Evolutionary conservation across 495 filamentous ascomycete species (phyloP).

Genomic region (Pseudoneurospora amorphoporcata): DNA sequence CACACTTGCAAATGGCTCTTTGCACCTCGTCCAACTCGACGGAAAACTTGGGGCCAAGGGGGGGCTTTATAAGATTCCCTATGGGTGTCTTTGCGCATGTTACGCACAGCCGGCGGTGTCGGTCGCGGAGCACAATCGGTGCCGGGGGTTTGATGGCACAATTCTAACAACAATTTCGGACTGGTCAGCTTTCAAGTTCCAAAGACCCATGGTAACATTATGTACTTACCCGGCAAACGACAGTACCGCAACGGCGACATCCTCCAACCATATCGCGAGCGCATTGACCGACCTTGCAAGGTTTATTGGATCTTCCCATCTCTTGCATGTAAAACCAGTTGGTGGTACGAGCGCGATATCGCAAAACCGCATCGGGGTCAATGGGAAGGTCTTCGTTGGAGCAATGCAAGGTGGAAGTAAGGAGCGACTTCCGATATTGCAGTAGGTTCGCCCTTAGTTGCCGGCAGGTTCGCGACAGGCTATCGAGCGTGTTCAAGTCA

Average conservation of each 20-base stretch:
- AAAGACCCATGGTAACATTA: background rate
- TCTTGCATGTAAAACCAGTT: conserved; percentile 44
- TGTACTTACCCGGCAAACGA: conserved; percentile 64
- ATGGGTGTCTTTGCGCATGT: conserved; percentile 61
- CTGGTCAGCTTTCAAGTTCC: background rate
- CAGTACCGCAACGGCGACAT: conserved; percentile 64
- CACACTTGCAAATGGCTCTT: conserved; percentile 59
- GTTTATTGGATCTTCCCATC: conserved; percentile 20
- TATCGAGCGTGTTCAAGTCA: conserved; percentile 78
- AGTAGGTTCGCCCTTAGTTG: conserved; percentile 66
- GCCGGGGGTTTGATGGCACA: conserved; percentile 72
- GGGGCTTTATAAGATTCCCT: conserved; percentile 27
- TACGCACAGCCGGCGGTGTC: conserved; percentile 69
- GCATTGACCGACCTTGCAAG: conserved; percentile 61
- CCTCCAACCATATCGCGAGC: conserved; percentile 76
- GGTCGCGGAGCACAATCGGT: conserved; percentile 46
- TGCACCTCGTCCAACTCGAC: conserved; percentile 36
- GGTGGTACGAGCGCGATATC: conserved; percentile 39
- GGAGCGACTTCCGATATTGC: conserved; percentile 61
- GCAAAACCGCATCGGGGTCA: conserved; percentile 36
- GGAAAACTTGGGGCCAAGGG: conserved; percentile 13
- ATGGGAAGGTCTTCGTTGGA: conserved; percentile 50
- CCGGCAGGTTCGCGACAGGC: conserved; percentile 67
- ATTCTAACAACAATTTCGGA: conserved; percentile 44
- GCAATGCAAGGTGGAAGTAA: conserved; percentile 68